Conservation (phyloP, 306 rosid genomes). For the Abrus precatorius region DNA sequence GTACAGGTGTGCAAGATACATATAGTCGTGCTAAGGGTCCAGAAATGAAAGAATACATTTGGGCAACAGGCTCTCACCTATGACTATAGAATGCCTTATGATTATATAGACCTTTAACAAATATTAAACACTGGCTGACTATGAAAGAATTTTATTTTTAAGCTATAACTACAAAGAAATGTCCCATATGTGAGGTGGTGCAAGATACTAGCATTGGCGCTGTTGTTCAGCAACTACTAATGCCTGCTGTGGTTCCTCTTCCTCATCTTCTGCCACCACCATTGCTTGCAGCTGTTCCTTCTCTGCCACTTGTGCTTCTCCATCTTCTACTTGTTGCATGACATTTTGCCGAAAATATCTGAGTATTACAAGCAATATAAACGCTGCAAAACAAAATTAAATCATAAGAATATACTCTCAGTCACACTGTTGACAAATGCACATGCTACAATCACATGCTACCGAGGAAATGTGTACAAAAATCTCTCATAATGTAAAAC, state of each 20-base stretch:
- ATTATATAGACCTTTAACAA: conserved; percentile 1
- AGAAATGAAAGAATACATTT: conserved; percentile 36
- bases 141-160: not conserved
- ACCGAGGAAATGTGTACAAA: not conserved
- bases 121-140: not conserved
- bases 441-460: not conserved
- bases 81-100: conserved; percentile 7
- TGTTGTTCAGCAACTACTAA: conserved; percentile 40
- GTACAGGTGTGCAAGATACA: conserved; percentile 19
- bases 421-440: conserved; percentile 6
- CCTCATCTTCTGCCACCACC: conserved; percentile 50
- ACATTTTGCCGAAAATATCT: conserved; percentile 64
- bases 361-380: conserved; percentile 72
- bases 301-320: conserved; percentile 52
- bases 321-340: conserved; percentile 53
- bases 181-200: not conserved
- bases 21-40: conserved; percentile 14
- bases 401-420: conserved; percentile 29
- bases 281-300: conserved; percentile 53
- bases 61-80: conserved; percentile 19
- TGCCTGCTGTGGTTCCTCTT: conserved; percentile 39
- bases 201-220: conserved; percentile 33
- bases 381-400: conserved; percentile 64
- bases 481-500: not conserved
- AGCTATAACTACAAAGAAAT: conserved; percentile 18